phyloP scores from a whole-genome alignment of 2,329 filamentous ascomycete genomes.

The Ceratocystis cacaofunesta region DNA sequence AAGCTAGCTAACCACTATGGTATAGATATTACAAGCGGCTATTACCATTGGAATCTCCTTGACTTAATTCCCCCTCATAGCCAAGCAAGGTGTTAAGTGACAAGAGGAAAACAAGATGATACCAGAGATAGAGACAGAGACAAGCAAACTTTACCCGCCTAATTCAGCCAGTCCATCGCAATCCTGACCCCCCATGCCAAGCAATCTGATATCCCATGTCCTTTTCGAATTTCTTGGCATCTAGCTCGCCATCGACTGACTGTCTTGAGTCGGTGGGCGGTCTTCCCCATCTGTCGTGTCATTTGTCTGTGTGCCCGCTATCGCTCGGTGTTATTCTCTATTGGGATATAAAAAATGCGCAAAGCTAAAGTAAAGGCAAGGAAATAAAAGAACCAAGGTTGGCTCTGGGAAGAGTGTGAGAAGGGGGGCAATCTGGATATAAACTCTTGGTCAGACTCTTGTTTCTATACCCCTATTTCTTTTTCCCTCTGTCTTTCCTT shows the following conservation, averaged over 20 bases:
- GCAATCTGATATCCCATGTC: constrained; percentile 1
- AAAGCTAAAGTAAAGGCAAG: neutral
- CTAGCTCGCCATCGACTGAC: constrained; percentile 1
- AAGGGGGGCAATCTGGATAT: neutral
- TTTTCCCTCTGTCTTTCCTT: neutral
- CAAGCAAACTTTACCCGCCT: no score
- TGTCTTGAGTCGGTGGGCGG: neutral
- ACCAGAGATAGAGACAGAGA: no score
- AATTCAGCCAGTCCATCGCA: neutral
- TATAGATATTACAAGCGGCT: no score
- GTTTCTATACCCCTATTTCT: neutral
- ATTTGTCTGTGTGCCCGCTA: neutral
- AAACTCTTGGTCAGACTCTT: neutral
- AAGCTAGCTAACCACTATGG: no score
- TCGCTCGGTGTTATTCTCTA: constrained; percentile 1
- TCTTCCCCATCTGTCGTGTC: neutral
- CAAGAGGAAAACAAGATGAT: no score
- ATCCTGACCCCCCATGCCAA: neutral
- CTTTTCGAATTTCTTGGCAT: neutral
- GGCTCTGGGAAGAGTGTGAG: neutral
- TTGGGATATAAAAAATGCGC: neutral
- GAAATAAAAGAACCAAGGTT: neutral
- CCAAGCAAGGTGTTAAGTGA: no score
- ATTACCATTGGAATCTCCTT: no score
- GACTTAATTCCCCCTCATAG: no score